Percentiles rank a stretch among this genome's conserved stretches.
These are phyloP conservation scores for Stramenopiles sp. DNA, from an alignment of 352 stramenopile genomes.

Conservation along the genomic window DNA sequence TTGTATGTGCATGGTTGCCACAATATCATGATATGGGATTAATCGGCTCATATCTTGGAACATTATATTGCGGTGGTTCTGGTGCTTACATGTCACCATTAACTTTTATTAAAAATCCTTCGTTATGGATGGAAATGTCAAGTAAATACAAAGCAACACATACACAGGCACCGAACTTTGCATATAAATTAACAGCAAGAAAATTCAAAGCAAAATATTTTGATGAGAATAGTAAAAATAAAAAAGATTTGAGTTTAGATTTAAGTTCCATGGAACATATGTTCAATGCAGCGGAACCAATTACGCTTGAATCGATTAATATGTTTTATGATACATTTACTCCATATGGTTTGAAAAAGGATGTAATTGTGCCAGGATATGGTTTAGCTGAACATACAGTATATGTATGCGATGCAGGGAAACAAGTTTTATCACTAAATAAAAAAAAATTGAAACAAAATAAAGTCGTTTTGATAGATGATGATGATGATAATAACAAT, in stretches of 20 bases:
- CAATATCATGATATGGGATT: conserved; percentile 99
- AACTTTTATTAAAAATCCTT: conserved; percentile 84
- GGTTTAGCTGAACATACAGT: conserved; percentile 98
- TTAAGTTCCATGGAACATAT: conserved; percentile 79
- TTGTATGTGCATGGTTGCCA: conserved; percentile 91
- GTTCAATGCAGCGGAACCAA: conserved; percentile 94
- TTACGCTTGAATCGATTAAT: conserved; percentile 60
- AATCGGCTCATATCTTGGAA: conserved; percentile 72
- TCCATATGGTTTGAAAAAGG: conserved; percentile 47
- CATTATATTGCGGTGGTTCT: conserved; percentile 61
- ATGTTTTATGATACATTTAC: conserved; percentile 65
- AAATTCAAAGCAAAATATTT: conserved; percentile 45
- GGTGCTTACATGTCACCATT: conserved; percentile 94
- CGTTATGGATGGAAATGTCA: conserved; percentile 77
- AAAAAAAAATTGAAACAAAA: conserved; percentile 65
- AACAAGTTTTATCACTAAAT: conserved; percentile 59
- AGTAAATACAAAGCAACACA: conserved; percentile 73
- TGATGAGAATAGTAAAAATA: conserved; percentile 18
- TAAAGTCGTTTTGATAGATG: conserved; percentile 26
- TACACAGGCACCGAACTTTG: conserved; percentile 94
- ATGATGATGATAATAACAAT: conserved; percentile 18
- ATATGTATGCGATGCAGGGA: conserved; percentile 79
- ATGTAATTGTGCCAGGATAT: conserved; percentile 88
- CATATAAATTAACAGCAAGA: conserved; percentile 77
- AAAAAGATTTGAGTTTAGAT: conserved; percentile 39